phyloP scores from a whole-genome alignment of 1,284 basidiomycete genomes.

The Flammula alnicola region DNA sequence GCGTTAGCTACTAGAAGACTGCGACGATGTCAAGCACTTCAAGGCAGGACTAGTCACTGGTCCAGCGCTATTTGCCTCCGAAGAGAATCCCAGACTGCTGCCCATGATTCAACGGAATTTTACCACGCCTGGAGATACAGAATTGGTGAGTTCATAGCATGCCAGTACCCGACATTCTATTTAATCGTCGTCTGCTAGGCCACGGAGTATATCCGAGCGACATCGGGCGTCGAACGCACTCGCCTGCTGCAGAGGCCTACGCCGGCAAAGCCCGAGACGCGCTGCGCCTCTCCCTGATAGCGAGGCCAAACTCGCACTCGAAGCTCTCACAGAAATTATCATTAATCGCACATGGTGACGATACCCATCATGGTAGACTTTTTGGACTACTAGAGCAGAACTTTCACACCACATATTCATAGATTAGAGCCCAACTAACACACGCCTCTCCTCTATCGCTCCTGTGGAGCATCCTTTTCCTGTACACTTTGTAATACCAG shows the following conservation, averaged over 20 bases:
- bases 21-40: constrained; percentile 85
- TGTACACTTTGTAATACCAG: neutral
- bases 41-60: constrained; percentile 90
- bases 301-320: constrained; percentile 78
- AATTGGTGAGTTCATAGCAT: constrained; percentile 57
- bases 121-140: constrained; percentile 81
- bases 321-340: constrained; percentile 65
- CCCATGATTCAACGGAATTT: constrained; percentile 89
- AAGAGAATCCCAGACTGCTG: constrained; percentile 84
- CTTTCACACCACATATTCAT: constrained; percentile 18
- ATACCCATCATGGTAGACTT: neutral
- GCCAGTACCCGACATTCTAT: constrained; percentile 3
- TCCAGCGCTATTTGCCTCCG: constrained; percentile 94
- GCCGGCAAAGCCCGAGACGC: constrained; percentile 79
- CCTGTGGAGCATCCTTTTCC: neutral
- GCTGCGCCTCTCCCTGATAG: constrained; percentile 80
- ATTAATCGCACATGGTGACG: constrained; percentile 38
- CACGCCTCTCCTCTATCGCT: constrained; percentile 6
- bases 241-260: constrained; percentile 80
- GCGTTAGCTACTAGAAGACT: constrained; percentile 87
- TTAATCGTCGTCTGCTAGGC: constrained; percentile 58
- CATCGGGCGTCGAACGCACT: constrained; percentile 83
- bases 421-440: constrained; percentile 12
- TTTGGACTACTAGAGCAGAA: constrained; percentile 14
- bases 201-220: constrained; percentile 71